Evolutionary conservation across 2,329 filamentous ascomycete genomes (phyloP).

Genomic region (Cryphonectria parasitica): DNA sequence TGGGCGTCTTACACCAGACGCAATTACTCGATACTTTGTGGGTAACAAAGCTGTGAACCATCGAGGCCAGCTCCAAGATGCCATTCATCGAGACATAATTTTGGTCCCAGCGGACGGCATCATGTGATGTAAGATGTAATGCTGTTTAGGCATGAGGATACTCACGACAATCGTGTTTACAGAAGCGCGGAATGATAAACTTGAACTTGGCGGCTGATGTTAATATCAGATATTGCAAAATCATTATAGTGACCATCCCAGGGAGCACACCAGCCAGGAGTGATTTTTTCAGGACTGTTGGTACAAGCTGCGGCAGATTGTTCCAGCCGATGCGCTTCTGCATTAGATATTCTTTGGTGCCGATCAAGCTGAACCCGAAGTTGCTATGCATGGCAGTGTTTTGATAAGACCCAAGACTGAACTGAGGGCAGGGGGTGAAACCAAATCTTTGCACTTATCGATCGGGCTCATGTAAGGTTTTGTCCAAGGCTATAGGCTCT

Average conservation of each 20-base stretch:
- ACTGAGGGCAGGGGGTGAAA: slow-evolving; percentile 37
- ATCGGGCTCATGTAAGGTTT: too few relatives aligned
- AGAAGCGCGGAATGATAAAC: slow-evolving; percentile 1
- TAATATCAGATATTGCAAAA: slow-evolving; percentile 3
- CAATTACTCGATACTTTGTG: not conserved
- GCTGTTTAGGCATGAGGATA: slow-evolving; percentile 4
- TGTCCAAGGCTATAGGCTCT: too few relatives aligned
- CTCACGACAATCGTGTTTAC: slow-evolving; percentile 4
- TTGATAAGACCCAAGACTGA: slow-evolving; percentile 33
- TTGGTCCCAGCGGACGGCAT: too few relatives aligned
- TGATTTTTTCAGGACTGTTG: slow-evolving; percentile 8
- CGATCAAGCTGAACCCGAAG: not conserved
- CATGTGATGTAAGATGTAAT: slow-evolving; percentile 10
- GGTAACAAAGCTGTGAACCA: too few relatives aligned
- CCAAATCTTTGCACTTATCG: slow-evolving; percentile 32
- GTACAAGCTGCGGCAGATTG: slow-evolving; percentile 15
- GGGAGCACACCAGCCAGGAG: slow-evolving; percentile 8
- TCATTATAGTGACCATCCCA: slow-evolving; percentile 15
- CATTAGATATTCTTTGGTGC: not conserved
- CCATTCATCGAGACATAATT: too few relatives aligned
- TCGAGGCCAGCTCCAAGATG: too few relatives aligned
- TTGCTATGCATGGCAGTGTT: not conserved
- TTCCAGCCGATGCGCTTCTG: slow-evolving; percentile 8
- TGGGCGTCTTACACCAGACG: slow-evolving; percentile 16
- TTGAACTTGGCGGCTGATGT: slow-evolving; percentile 14